Conservation (phyloP, 2,329 filamentous ascomycete genomes). For the Rhynchosporium agropyri region DNA sequence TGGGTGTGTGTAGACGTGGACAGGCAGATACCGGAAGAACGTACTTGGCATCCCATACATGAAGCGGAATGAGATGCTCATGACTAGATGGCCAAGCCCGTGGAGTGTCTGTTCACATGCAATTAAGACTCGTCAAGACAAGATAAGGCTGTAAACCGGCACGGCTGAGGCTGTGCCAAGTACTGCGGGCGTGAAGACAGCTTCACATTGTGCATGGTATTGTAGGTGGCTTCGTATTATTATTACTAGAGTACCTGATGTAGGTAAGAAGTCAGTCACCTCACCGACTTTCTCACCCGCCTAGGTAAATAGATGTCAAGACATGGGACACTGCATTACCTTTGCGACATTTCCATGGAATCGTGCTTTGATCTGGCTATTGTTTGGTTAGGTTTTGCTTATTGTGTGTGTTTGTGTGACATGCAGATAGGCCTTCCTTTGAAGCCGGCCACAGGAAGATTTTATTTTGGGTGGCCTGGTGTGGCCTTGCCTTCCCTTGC, state of each 20-base stretch:
- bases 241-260: not conserved
- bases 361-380: not conserved
- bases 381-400: not conserved
- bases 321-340: no score
- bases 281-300: conserved; percentile 9
- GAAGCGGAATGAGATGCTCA: conserved; percentile 14
- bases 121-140: not conserved
- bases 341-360: no score
- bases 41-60: conserved; percentile 16
- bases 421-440: conserved; percentile 13
- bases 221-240: not conserved
- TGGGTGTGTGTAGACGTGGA: conserved; percentile 7
- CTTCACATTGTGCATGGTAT: conserved; percentile 1
- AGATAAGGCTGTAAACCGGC: conserved; percentile 20
- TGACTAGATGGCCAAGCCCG: conserved; percentile 2
- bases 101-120: not conserved
- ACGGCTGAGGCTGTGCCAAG: conserved; percentile 18
- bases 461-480: conserved; percentile 16
- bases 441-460: conserved; percentile 4
- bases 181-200: not conserved
- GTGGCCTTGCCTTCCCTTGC: conserved; percentile 5
- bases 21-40: not conserved
- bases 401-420: conserved; percentile 20
- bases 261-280: not conserved
- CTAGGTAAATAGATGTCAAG: not conserved